phyloP scores from a whole-genome alignment of 371 early-diverging fungal genomes.

The Mortierella sp. region DNA sequence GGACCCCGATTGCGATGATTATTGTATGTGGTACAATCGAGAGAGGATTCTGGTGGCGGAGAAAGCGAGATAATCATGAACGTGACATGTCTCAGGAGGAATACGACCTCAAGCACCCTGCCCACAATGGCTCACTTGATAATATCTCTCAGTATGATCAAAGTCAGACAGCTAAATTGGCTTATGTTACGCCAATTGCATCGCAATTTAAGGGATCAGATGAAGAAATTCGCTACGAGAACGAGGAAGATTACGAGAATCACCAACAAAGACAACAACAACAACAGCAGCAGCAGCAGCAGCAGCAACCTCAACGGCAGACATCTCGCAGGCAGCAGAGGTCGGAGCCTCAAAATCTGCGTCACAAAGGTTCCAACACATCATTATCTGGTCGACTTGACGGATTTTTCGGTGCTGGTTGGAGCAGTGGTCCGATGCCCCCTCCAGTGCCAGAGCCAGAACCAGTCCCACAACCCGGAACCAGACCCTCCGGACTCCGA shows the following conservation, averaged over 20 bases:
- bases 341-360: conserved; percentile 15
- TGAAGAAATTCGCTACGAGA: not conserved
- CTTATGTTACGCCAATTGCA: conserved; percentile 49
- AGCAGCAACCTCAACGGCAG: conserved; percentile 4
- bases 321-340: not conserved
- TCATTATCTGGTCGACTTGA: conserved; percentile 36
- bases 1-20: conserved; percentile 43
- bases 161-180: conserved; percentile 23
- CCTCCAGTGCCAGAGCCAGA: conserved; percentile 6
- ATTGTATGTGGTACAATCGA: conserved; percentile 51
- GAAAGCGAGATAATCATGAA: conserved; percentile 23
- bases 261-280: conserved; percentile 12
- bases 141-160: conserved; percentile 15
- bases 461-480: not conserved
- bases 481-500: conserved; percentile 16
- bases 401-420: conserved; percentile 44
- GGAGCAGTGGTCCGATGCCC: conserved; percentile 50
- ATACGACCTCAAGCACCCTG: conserved; percentile 32
- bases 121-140: conserved; percentile 10
- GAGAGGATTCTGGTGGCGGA: conserved; percentile 45
- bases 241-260: conserved; percentile 29
- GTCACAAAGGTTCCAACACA: conserved; percentile 22
- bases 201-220: conserved; percentile 25
- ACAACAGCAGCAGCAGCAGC: conserved; percentile 17
- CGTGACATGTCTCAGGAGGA: conserved; percentile 31